phyloP scores from a whole-genome alignment of 805 yeast species.

The Candida coquimbonensis region DNA sequence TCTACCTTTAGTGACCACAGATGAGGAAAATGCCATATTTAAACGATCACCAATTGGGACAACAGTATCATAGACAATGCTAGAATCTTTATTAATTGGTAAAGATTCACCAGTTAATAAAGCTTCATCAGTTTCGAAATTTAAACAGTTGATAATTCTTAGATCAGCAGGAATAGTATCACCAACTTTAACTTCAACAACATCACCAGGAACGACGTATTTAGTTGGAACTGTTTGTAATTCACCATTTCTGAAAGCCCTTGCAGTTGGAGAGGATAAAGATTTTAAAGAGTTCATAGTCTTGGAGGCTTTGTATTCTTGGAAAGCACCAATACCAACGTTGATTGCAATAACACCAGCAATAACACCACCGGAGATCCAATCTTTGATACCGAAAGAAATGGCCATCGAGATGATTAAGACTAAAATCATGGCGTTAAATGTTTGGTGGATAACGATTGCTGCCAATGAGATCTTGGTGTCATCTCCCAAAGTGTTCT shows the following conservation, averaged over 20 bases:
- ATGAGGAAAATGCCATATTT: slow-evolving; percentile 65
- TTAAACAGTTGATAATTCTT: slow-evolving; percentile 48
- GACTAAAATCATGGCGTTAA: slow-evolving; percentile 76
- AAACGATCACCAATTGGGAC: slow-evolving; percentile 68
- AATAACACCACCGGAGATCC: slow-evolving; percentile 81
- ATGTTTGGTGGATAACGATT: slow-evolving; percentile 59
- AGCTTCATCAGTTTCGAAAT: slow-evolving; percentile 69
- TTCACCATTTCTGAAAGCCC: slow-evolving; percentile 54
- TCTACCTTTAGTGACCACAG: slow-evolving; percentile 68
- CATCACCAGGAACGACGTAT: slow-evolving; percentile 69
- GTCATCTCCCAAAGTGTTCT: slow-evolving; percentile 56
- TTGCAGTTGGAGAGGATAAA: slow-evolving; percentile 64
- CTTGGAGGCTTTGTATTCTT: slow-evolving; percentile 68
- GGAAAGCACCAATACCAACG: slow-evolving; percentile 59
- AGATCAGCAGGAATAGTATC: slow-evolving; percentile 74
- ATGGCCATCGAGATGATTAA: slow-evolving; percentile 62
- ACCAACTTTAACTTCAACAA: slow-evolving; percentile 57
- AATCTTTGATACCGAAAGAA: slow-evolving; percentile 66
- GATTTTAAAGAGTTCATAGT: slow-evolving; percentile 70
- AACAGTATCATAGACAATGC: slow-evolving; percentile 30
- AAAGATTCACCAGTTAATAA: slow-evolving; percentile 60
- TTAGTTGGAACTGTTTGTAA: slow-evolving; percentile 52
- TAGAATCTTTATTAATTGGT: slow-evolving; percentile 51
- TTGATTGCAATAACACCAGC: slow-evolving; percentile 59
- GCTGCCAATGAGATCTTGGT: slow-evolving; percentile 43